Conservation (phyloP, 768 basidiomycete genomes). For the Lactarius sanguifluus region DNA sequence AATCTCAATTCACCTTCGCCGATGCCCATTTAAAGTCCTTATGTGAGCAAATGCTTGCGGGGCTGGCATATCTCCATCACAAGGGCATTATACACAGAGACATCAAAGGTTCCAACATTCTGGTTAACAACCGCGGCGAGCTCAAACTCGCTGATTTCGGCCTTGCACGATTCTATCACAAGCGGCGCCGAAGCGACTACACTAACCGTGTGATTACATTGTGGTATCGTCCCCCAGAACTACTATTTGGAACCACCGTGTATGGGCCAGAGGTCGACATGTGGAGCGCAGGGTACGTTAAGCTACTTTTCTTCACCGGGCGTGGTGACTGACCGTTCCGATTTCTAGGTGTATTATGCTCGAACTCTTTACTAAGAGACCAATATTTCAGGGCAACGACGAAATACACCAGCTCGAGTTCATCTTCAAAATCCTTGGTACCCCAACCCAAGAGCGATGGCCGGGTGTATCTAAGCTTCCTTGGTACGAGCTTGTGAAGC, state of each 20-base stretch:
- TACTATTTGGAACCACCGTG: constrained; percentile 91
- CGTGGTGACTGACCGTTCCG: constrained; percentile 7
- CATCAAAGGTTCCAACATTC: constrained; percentile 98
- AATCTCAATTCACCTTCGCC: constrained; percentile 82
- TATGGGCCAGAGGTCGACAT: constrained; percentile 98
- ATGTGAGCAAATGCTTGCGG: constrained; percentile 92
- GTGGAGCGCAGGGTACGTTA: constrained; percentile 95
- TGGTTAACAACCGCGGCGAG: constrained; percentile 87
- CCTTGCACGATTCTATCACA: constrained; percentile 93
- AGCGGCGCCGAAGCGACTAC: constrained; percentile 86
- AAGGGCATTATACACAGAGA: constrained; percentile 97
- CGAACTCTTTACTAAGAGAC: constrained; percentile 92
- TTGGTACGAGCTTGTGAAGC: constrained; percentile 99
- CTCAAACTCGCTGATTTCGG: constrained; percentile 98
- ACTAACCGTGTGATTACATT: constrained; percentile 99
- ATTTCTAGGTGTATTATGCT: constrained; percentile 90
- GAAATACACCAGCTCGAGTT: constrained; percentile 97
- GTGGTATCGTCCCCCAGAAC: constrained; percentile 97
- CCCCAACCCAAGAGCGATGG: constrained; percentile 84
- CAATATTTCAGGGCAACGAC: constrained; percentile 97
- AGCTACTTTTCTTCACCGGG: neutral
- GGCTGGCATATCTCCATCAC: constrained; percentile 92
- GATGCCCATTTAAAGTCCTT: constrained; percentile 93
- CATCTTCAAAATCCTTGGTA: constrained; percentile 88
- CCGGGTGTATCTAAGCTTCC: constrained; percentile 78